Conservation (phyloP, 805 yeast species). For the Pichia paraexigua region DNA sequence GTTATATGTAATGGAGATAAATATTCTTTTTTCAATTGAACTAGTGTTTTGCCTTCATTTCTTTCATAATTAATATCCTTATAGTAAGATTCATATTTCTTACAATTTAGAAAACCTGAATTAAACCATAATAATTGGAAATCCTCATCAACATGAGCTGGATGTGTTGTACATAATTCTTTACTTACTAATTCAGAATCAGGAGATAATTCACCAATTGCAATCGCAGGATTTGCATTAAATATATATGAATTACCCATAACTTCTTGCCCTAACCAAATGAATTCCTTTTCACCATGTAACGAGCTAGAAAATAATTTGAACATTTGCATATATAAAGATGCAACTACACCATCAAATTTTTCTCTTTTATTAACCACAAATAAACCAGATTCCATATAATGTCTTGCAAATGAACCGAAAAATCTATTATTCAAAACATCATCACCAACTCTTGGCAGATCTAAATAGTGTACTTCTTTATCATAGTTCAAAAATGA, state of each 20-base stretch:
- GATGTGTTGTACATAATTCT: slow-evolving; percentile 55
- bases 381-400: slow-evolving; percentile 44
- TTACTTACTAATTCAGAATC: slow-evolving; percentile 14
- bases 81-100: slow-evolving; percentile 33
- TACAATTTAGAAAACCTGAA: slow-evolving; percentile 60
- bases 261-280: slow-evolving; percentile 61
- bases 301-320: slow-evolving; percentile 40
- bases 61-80: slow-evolving; percentile 30
- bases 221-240: slow-evolving; percentile 47
- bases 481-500: slow-evolving; percentile 39
- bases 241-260: slow-evolving; percentile 48
- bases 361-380: slow-evolving; percentile 41
- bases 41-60: slow-evolving; percentile 19
- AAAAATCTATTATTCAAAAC: slow-evolving; percentile 34
- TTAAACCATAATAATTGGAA: slow-evolving; percentile 55
- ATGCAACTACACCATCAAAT: slow-evolving; percentile 39
- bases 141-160: slow-evolving; percentile 52
- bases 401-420: slow-evolving; percentile 34
- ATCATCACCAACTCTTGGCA: slow-evolving; percentile 31
- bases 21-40: slow-evolving; percentile 31
- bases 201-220: slow-evolving; percentile 38
- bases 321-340: slow-evolving; percentile 36
- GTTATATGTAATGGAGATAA: slow-evolving; percentile 34
- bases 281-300: slow-evolving; percentile 75
- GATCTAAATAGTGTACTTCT: slow-evolving; percentile 32